Percentiles rank a stretch among this genome's conserved stretches.
Conservation (phyloP, 225 moss, liverwort and hornwort species). For the Physcomitrium patens region DNA sequence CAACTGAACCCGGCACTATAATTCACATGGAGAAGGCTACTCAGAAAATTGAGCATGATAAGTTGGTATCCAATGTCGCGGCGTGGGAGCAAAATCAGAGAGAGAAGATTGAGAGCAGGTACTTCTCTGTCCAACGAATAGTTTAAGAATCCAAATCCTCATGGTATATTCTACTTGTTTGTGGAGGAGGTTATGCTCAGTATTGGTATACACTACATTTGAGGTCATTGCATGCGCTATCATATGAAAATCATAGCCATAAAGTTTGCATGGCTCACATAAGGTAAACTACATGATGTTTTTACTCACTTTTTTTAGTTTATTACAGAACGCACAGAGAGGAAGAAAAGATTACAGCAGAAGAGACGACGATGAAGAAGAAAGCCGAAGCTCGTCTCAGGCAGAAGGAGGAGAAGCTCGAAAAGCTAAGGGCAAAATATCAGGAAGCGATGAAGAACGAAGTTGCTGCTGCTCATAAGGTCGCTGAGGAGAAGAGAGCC, state of each 20-base stretch:
- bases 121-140: no score
- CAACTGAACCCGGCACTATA: constrained; percentile 19
- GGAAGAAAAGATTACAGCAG: constrained; percentile 31
- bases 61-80: constrained; percentile 32
- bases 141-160: neutral
- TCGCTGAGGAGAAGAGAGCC: constrained; percentile 34
- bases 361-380: constrained; percentile 33
- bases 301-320: neutral
- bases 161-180: neutral
- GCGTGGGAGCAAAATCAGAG: constrained; percentile 42
- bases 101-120: constrained; percentile 37
- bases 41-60: constrained; percentile 38
- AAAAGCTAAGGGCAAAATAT: constrained; percentile 43
- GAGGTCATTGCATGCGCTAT: no score
- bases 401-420: constrained; percentile 35
- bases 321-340: constrained; percentile 28
- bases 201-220: no score
- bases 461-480: constrained; percentile 36
- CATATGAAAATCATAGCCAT: no score
- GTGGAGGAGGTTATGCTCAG: no score
- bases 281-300: no score
- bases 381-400: constrained; percentile 34
- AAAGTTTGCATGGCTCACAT: no score
- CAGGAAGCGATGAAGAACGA: constrained; percentile 45
- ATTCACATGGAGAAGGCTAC: constrained; percentile 28